Base-by-base conservation (phyloP, 176 grass and related monocot species). In the Oryza australiensis region DNA sequence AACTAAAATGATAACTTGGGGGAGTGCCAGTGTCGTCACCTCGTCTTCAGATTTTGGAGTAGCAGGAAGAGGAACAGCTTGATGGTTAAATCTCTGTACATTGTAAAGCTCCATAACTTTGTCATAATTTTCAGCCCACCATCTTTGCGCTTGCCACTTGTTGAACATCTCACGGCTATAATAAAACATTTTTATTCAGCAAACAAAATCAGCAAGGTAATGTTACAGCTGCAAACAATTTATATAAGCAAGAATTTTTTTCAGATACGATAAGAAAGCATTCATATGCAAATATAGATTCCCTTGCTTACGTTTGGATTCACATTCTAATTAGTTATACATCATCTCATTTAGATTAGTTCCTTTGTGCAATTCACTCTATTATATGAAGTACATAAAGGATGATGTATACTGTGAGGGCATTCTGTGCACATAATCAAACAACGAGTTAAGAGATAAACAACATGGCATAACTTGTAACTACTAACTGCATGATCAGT, bases 81-180 rank as follows among this genome's bases (percentile, higher is more conserved):
- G 80, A 43, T 77, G 85, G 64, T 96, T 90, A 87, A 99, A 99
- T 75, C 78, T 94, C 83, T 94, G 93, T 18, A 99, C 97, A 32
- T 99, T 99, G 77, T 99, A 99, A 72, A 99, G 83, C 42, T 99
- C 97, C 93, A 94, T 92, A 71, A 99, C 91, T 79, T 90, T 96
- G 80, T 99, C 93, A 64, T 99, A 94, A 59, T 99, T 99, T 77
- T 99, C 93, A 77, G 93, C 89, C 97, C 97, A 99, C 97, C 97
- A 99, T 35, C 91, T 86, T 74, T 99, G 97, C 8, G 97, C 93
- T 90, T 94, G 97, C 91, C 91, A 99, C 64, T 96, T 95, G 91
- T 92, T 89, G 83, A 96, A 99, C 91, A 94, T 96, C 83, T 99
- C 97, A 68, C 91, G 91, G 75, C 93, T 99, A 32, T 14, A 51